phyloP scores from a whole-genome alignment of 371 early-diverging fungal genomes.

The Actinomucor elegans region DNA sequence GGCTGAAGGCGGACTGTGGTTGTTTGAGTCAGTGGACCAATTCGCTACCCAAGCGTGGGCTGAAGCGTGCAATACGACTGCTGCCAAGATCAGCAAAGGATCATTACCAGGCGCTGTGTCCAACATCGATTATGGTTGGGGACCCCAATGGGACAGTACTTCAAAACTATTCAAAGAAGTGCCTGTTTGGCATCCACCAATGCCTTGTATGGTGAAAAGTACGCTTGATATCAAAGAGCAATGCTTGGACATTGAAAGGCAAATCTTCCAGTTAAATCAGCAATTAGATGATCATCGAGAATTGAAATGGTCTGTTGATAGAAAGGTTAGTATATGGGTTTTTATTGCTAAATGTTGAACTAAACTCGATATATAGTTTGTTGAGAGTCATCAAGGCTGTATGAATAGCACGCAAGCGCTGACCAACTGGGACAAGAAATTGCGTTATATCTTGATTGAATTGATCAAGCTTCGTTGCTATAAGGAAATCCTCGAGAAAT shows the following conservation, averaged over 20 bases:
- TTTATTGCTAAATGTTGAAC: not conserved
- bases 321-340: conserved; percentile 6
- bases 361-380: not conserved
- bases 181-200: conserved; percentile 27
- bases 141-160: conserved; percentile 1
- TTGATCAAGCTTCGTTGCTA: conserved; percentile 14
- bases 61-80: conserved; percentile 21
- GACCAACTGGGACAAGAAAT: conserved; percentile 20
- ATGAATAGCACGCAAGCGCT: conserved; percentile 13
- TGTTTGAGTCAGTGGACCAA: conserved; percentile 25
- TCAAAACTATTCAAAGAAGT: conserved; percentile 3
- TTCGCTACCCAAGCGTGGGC: conserved; percentile 31
- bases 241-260: conserved; percentile 7
- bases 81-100: conserved; percentile 30
- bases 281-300: conserved; percentile 21
- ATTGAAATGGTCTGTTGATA: conserved; percentile 7
- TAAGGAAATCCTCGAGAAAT: conserved; percentile 2
- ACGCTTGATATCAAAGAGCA: conserved; percentile 12
- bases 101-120: conserved; percentile 29
- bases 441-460: conserved; percentile 14
- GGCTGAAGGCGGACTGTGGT: conserved; percentile 32
- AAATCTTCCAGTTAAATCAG: not conserved
- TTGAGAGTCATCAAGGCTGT: not conserved
- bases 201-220: conserved; percentile 28
- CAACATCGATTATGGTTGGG: conserved; percentile 44